These are phyloP conservation scores for Brassica hybrid DNA, from an alignment of 441 rosid genomes.

Conservation along the genomic window DNA sequence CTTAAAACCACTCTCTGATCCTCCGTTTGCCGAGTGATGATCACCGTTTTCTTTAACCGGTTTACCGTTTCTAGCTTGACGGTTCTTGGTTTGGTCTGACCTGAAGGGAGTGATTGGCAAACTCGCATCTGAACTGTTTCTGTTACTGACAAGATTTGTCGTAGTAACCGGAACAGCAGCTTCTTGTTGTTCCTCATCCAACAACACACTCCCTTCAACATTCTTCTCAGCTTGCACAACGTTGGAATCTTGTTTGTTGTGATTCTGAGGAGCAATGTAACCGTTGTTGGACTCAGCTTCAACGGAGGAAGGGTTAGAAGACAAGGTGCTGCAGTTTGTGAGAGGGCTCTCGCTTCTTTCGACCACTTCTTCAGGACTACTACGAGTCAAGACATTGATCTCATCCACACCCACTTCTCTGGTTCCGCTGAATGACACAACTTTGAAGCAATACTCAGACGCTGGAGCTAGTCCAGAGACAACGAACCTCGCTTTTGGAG, in stretches of 20 bases:
- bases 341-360: slow-evolving; percentile 91
- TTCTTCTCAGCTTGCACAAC: slow-evolving; percentile 39
- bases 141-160: slow-evolving; percentile 12
- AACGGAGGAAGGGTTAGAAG: slow-evolving; percentile 91
- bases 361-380: slow-evolving; percentile 46
- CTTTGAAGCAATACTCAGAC: too few species aligned
- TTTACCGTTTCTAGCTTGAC: slow-evolving; percentile 53
- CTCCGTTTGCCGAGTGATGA: slow-evolving; percentile 56
- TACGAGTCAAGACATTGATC: slow-evolving; percentile 54
- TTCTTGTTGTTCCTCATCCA: slow-evolving; percentile 23
- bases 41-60: slow-evolving; percentile 60
- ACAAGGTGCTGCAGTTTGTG: slow-evolving; percentile 85
- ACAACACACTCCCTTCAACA: slow-evolving; percentile 42
- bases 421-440: slow-evolving; percentile 55
- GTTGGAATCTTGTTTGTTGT: slow-evolving; percentile 12
- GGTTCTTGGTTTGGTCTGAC: slow-evolving; percentile 54
- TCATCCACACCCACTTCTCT: slow-evolving; percentile 63
- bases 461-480: too few species aligned
- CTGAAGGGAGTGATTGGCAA: slow-evolving; percentile 91
- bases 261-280: slow-evolving; percentile 31
- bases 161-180: slow-evolving; percentile 41
- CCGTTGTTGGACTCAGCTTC: slow-evolving; percentile 86
- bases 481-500: too few species aligned
- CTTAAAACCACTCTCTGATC: slow-evolving; percentile 71
- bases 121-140: slow-evolving; percentile 51